phyloP scores from a whole-genome alignment of 1,139 yeast species.

The Arxiozyma heterogenica region DNA sequence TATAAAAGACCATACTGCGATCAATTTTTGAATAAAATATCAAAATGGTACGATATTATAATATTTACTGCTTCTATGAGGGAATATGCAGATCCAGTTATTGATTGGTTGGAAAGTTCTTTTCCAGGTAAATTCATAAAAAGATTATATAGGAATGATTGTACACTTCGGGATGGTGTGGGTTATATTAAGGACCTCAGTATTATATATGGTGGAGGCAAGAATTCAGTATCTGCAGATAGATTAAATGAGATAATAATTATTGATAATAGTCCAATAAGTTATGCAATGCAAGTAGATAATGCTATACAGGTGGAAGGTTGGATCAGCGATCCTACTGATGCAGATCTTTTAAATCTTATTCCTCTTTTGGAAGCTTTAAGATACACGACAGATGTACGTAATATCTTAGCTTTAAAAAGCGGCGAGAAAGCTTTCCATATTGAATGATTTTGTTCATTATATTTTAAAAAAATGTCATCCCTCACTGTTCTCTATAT shows the following conservation, averaged over 20 bases:
- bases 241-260: slow-evolving; percentile 60
- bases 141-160: slow-evolving; percentile 71
- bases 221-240: slow-evolving; percentile 31
- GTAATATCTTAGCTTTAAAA: slow-evolving; percentile 66
- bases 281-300: slow-evolving; percentile 72
- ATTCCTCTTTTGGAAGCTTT: slow-evolving; percentile 75
- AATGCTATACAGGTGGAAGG: slow-evolving; percentile 94
- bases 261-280: slow-evolving; percentile 85
- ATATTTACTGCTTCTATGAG: slow-evolving; percentile 90
- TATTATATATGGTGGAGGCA: slow-evolving; percentile 29
- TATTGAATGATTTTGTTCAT: not conserved
- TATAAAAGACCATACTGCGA: slow-evolving; percentile 91
- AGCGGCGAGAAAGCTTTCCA: slow-evolving; percentile 64
- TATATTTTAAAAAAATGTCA: not conserved
- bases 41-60: slow-evolving; percentile 82
- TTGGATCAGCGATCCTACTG: slow-evolving; percentile 93
- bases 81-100: slow-evolving; percentile 95
- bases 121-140: slow-evolving; percentile 29
- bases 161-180: slow-evolving; percentile 65
- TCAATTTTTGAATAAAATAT: slow-evolving; percentile 64
- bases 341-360: slow-evolving; percentile 67
- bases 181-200: slow-evolving; percentile 85
- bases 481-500: not conserved
- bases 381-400: slow-evolving; percentile 77
- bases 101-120: slow-evolving; percentile 66